Evolutionary conservation across 2,329 filamentous ascomycete species (phyloP), one percentile per base, ranked within the genome.

Genomic region (Fusarium coffeatum): DNA sequence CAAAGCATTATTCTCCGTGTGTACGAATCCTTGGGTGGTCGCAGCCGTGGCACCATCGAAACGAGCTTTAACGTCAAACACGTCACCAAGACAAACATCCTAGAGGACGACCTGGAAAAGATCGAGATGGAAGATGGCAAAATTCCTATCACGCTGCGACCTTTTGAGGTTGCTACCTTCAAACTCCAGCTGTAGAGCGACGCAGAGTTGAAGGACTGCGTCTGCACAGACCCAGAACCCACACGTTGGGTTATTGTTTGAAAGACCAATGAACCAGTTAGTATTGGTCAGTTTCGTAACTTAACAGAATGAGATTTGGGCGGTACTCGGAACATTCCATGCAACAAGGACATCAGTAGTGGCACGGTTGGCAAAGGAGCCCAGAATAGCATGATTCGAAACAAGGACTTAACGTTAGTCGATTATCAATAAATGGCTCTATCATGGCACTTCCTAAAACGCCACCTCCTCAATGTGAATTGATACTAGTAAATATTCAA

Each of bases 11-110:
- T 99, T 64, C 72, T 98, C 62, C 87, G 96, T 3, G 85, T 98
- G 22, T 99, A 97, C 77, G 96, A 99, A 78, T 91, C 91, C 64
- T 82, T 98, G 43, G 96, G 96, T 47, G 96, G 96, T 0, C 91
- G 89, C 75, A 90, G 89, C 66, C 88, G 90, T 67, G 94, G 92
- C 4, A 88, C 84, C 2, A 88, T 98, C 74, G 81, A 85, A 46
- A 91, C 91, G 50, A 85, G 81, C 11, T 87, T 95, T 79, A 83
- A 89, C 27, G 89, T 98, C 28, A 91, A 90, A 83, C 90, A 88
- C 73, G 93, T 92, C 32, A 91, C 86, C 81, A 97, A 93, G 86
- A 90, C 90, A 43, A 98, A 97, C 80, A 79, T 97, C 66, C 82
- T 99, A 32, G 96, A 99, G 79, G 96, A 99, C 79, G 92, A 97